A percentile compares a stretch with the other conserved stretches of the same genome.
These are phyloP conservation scores for Fusarium anguioides DNA, from an alignment of 2,329 filamentous ascomycete species.

Conservation along the genomic window DNA sequence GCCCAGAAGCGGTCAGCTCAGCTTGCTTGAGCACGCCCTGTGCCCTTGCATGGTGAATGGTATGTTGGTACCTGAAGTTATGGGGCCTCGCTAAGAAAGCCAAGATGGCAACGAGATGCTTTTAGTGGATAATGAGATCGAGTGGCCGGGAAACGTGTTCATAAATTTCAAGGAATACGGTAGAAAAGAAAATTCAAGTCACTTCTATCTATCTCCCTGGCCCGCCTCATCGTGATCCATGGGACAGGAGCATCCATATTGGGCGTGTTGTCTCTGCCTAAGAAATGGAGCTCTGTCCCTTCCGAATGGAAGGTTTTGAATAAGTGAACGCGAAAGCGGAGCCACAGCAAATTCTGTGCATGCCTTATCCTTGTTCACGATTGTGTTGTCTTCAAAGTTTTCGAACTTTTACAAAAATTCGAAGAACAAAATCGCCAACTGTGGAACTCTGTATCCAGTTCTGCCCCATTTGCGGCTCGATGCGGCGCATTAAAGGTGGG, in stretches of 20 bases:
- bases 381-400: slow-evolving; percentile 12
- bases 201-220: not conserved
- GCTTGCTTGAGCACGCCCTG: slow-evolving; percentile 21
- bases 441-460: slow-evolving; percentile 25
- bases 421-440: slow-evolving; percentile 6
- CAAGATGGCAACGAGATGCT: slow-evolving; percentile 23
- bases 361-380: slow-evolving; percentile 36
- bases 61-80: slow-evolving; percentile 35
- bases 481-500: slow-evolving; percentile 29
- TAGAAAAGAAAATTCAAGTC: slow-evolving; percentile 15
- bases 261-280: slow-evolving; percentile 20
- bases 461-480: slow-evolving; percentile 18
- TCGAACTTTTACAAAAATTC: slow-evolving; percentile 15
- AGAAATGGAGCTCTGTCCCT: slow-evolving; percentile 1
- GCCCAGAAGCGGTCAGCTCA: slow-evolving; percentile 39
- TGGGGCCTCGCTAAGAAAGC: slow-evolving; percentile 17
- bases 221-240: slow-evolving; percentile 26
- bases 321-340: slow-evolving; percentile 26
- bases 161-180: slow-evolving; percentile 16
- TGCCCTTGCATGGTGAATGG: slow-evolving; percentile 40
- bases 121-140: slow-evolving; percentile 22
- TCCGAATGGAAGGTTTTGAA: slow-evolving; percentile 11
- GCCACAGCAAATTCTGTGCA: slow-evolving; percentile 28
- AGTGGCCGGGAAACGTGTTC: slow-evolving; percentile 25
- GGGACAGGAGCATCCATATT: slow-evolving; percentile 16